Conservation (phyloP, 192 early-diverging fungal species). For the Podila clonocystis region DNA sequence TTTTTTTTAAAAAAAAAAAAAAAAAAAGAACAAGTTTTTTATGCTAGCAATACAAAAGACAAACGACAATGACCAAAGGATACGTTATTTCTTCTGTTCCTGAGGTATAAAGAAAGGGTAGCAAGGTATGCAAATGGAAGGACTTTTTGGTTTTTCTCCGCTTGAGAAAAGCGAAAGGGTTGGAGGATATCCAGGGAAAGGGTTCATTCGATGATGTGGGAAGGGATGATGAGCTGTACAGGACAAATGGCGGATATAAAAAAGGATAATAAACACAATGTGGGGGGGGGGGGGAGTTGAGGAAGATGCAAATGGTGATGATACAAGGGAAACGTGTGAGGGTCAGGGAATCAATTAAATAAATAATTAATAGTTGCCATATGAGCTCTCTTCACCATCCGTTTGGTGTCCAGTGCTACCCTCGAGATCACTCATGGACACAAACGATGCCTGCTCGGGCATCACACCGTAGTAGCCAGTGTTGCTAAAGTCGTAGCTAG, state of each 20-base stretch:
- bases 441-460: conserved; percentile 54
- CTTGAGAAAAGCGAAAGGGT: background rate
- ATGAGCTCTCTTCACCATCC: conserved; percentile 46
- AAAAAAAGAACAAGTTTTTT: no score
- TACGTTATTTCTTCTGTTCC: background rate
- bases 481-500: background rate
- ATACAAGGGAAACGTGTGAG: background rate
- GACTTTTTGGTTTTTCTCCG: no score
- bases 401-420: conserved; percentile 50
- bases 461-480: conserved; percentile 50
- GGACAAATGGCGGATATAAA: background rate
- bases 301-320: conserved; percentile 6
- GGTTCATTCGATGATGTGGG: conserved; percentile 3
- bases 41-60: no score
- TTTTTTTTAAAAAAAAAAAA: no score
- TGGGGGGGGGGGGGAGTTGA: background rate
- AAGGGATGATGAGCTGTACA: background rate
- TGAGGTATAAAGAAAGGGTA: background rate
- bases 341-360: background rate
- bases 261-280: no score
- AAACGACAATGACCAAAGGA: no score
- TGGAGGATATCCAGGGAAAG: conserved; percentile 48
- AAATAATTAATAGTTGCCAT: conserved; percentile 34
- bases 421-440: conserved; percentile 53
- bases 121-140: no score